These are phyloP conservation scores for Neonectria magnoliae DNA, from an alignment of 2,329 filamentous ascomycete genomes.

Conservation along the genomic window DNA sequence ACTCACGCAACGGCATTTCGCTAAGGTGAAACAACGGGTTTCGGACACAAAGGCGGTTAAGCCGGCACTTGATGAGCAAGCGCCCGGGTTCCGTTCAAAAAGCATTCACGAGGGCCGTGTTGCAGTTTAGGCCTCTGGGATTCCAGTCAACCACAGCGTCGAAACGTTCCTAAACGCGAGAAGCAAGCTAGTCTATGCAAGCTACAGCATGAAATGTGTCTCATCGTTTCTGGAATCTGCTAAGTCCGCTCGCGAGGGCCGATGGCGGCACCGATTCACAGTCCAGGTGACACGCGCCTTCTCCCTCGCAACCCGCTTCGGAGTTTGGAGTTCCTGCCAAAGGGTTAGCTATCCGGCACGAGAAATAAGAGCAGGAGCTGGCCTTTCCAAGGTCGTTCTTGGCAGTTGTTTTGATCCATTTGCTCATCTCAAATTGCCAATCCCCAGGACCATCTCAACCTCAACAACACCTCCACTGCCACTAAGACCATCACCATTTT, in stretches of 20 bases:
- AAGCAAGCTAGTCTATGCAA: neutral
- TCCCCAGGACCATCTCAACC: neutral
- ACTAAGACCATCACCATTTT: neutral
- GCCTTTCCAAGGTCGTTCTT: neutral
- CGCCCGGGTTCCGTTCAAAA: neutral
- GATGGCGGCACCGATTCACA: neutral
- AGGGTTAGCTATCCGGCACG: neutral
- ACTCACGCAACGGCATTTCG: neutral
- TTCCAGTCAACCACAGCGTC: neutral
- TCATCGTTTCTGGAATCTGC: slow-evolving; percentile 3
- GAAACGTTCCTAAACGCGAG: neutral
- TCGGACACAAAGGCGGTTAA: neutral
- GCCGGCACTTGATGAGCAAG: neutral
- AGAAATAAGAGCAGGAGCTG: slow-evolving; percentile 3
- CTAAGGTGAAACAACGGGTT: neutral
- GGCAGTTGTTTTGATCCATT: neutral
- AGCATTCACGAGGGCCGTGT: neutral
- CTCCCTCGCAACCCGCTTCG: neutral
- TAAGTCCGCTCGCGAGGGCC: slow-evolving; percentile 20
- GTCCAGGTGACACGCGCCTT: slow-evolving; percentile 5
- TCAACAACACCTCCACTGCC: neutral
- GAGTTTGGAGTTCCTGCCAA: neutral
- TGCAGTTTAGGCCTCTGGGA: neutral
- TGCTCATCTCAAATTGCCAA: neutral
- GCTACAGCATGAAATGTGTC: neutral